phyloP scores from a whole-genome alignment of 2,329 filamentous ascomycete genomes.

The Colletotrichum incanum region DNA sequence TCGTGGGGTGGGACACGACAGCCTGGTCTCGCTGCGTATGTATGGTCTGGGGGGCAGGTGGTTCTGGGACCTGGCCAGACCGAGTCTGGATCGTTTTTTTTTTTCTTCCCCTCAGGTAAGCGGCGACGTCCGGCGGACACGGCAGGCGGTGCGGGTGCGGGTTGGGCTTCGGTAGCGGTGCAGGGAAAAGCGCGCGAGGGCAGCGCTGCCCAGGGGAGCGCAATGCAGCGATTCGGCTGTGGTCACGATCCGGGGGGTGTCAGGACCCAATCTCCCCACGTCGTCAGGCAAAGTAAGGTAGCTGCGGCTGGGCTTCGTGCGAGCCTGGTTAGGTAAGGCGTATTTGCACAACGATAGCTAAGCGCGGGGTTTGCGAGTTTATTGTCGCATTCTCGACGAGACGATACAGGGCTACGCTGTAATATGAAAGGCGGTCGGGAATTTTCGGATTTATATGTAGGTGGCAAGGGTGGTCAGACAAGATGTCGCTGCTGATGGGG shows the following conservation, averaged over 20 bases:
- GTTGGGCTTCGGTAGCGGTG: conserved; percentile 28
- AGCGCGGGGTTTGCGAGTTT: conserved; percentile 33
- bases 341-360: conserved; percentile 22
- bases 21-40: conserved; percentile 32
- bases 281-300: conserved; percentile 31
- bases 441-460: background rate
- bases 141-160: conserved; percentile 25
- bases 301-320: conserved; percentile 32
- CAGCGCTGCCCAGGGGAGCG: conserved; percentile 18
- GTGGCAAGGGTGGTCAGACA: background rate
- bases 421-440: background rate
- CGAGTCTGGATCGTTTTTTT: conserved; percentile 32
- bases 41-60: conserved; percentile 27
- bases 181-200: conserved; percentile 27
- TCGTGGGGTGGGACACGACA: conserved; percentile 40
- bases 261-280: conserved; percentile 34
- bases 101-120: conserved; percentile 26
- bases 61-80: conserved; percentile 42
- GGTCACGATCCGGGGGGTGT: conserved; percentile 16
- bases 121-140: conserved; percentile 33
- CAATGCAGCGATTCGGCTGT: conserved; percentile 30
- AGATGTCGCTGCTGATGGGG: conserved; percentile 3
- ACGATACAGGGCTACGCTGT: background rate
- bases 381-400: conserved; percentile 29
- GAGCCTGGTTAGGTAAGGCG: conserved; percentile 41